A percentile compares a stretch with the other conserved stretches of the same genome.
Conservation (phyloP, 139 green algal species). For the Micractinium sp. region DNA sequence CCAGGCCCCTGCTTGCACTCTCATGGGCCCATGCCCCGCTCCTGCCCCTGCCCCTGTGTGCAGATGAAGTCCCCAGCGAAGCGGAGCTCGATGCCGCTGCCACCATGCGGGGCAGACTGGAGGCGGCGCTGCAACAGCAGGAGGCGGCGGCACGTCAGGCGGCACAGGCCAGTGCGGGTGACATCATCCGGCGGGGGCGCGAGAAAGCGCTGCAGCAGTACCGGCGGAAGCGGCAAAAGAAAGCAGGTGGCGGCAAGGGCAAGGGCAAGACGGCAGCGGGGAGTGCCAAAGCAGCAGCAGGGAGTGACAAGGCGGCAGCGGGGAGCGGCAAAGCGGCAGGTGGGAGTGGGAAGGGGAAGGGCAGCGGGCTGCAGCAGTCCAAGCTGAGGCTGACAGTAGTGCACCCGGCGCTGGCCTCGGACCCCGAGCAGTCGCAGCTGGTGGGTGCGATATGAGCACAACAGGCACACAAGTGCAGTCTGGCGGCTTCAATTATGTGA, state of each 20-base stretch:
- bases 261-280: not conserved
- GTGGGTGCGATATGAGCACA: too few relatives aligned
- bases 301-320: not conserved
- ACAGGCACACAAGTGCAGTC: too few relatives aligned
- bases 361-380: not conserved
- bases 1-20: not conserved
- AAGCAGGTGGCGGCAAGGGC: not conserved
- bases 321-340: not conserved
- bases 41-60: not conserved
- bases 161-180: not conserved
- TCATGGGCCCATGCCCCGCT: too few relatives aligned
- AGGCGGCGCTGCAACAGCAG: not conserved
- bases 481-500: too few relatives aligned
- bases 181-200: not conserved
- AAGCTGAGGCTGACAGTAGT: not conserved
- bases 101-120: not conserved
- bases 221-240: not conserved
- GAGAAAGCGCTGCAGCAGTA: constrained; percentile 3
- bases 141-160: not conserved
- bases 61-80: not conserved
- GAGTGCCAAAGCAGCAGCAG: not conserved
- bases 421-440: too few relatives aligned
- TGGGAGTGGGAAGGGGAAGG: not conserved
- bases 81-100: not conserved
- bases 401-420: too few relatives aligned